Evolutionary conservation across 108 stramenopile species (phyloP).

Genomic region (Nitzschia sp.): DNA sequence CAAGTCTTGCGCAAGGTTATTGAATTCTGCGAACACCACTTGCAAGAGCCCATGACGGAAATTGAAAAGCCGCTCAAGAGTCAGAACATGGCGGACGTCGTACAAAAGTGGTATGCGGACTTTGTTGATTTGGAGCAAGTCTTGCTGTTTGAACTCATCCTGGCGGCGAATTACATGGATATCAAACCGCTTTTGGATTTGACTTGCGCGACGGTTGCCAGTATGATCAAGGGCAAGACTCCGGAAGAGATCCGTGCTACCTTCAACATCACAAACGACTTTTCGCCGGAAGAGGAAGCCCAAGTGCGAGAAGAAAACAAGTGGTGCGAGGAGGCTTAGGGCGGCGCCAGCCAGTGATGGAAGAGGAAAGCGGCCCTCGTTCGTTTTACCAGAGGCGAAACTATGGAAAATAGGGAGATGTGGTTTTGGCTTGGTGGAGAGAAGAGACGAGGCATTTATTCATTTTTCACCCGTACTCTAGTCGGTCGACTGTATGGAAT

Average conservation of each 20-base stretch:
- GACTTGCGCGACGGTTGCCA: constrained; percentile 98
- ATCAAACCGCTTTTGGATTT: constrained; percentile 97
- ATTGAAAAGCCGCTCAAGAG: constrained; percentile 99
- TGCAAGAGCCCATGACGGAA: constrained; percentile 95
- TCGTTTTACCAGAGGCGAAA: neutral
- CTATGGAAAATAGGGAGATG: neutral
- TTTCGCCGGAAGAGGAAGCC: constrained; percentile 99
- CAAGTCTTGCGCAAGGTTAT: constrained; percentile 96
- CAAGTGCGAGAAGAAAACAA: constrained; percentile 99
- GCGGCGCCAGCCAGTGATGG: neutral
- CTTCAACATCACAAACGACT: constrained; percentile 99
- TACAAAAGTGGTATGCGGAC: constrained; percentile 99
- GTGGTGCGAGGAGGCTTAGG: constrained; percentile 99
- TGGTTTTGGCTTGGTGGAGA: neutral
- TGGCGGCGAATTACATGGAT: constrained; percentile 99
- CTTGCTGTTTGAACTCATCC: constrained; percentile 96
- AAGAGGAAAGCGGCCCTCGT: neutral
- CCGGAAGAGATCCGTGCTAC: constrained; percentile 97
- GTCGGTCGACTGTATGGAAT: no score
- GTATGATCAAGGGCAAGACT: constrained; percentile 99
- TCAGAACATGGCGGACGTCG: constrained; percentile 96
- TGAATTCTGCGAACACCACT: constrained; percentile 96
- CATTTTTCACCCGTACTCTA: neutral
- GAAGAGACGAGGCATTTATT: neutral
- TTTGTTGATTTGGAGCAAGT: constrained; percentile 98